Evolutionary conservation across 257 asterid species (phyloP), one percentile per base, ranked within the genome.

Genomic region (Gentiana dahurica): DNA sequence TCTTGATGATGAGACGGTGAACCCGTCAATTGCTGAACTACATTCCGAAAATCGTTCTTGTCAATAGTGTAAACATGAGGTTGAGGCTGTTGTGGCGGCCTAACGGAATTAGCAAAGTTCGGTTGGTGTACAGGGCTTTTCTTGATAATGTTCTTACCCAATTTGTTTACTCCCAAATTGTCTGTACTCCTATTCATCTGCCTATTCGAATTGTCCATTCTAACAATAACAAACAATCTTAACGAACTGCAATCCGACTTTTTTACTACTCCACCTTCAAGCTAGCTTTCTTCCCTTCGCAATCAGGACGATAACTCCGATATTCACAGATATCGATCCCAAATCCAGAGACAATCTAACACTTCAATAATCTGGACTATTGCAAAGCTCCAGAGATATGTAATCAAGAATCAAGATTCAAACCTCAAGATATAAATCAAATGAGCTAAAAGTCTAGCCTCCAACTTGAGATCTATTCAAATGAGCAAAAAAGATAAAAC

Each of bases 61-160:
- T 86, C 80, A 6, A 89, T 86, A 53, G 86, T 89, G 78, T 89
- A 89, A 36, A 89, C 97, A 65, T 80, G 95, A 51, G 95, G 95
- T 53, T 86, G 95, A 54, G 94, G 83, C 70, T 81, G 97, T 67
- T 73, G 97, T 5, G 46, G 46, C 79, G 46, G 46, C 79, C 85
- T 79, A 12, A 75, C 77, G 67, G 81, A 58, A 62, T 47, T 71
- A 43, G 71, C 49, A 38, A 88, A 88, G 59, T 71, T 82, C 6
- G 95, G 94, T 49, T 89, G 95, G 74, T 86, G 94, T 49, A 89
- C 4, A 1, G 97, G 92, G 53, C 95, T 89, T 68, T 89, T 89
- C 85, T 81, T 86, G 24, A 24, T 24, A 45, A 89, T 89, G 64
- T 78, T 86, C 74, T 78, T 89, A 8, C 95, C 95, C 64, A 83